Percentiles rank a stretch among this genome's conserved stretches.
Conservation (phyloP, 768 basidiomycete species). For the Boletellus ananas region DNA sequence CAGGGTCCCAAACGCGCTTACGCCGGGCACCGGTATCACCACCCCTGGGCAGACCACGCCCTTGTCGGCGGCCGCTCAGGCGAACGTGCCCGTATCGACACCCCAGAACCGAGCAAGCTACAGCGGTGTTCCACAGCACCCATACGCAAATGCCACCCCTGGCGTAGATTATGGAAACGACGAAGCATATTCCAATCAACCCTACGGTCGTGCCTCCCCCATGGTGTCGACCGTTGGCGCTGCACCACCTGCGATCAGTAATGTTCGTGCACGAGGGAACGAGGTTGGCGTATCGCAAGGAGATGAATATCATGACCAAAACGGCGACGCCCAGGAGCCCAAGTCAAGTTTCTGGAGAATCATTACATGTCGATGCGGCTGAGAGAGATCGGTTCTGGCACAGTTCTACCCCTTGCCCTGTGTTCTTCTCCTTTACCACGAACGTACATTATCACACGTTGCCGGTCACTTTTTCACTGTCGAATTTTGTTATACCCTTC, state of each 20-base stretch:
- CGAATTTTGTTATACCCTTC: slow-evolving; percentile 36
- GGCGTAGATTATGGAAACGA: slow-evolving; percentile 62
- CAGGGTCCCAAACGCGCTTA: slow-evolving; percentile 56
- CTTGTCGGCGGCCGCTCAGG: slow-evolving; percentile 71
- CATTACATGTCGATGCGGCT: slow-evolving; percentile 76
- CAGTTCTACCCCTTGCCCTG: slow-evolving; percentile 17
- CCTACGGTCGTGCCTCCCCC: slow-evolving; percentile 76
- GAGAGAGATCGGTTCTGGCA: slow-evolving; percentile 24
- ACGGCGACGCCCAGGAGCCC: slow-evolving; percentile 49
- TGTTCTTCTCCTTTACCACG: slow-evolving; percentile 21
- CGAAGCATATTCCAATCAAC: slow-evolving; percentile 55
- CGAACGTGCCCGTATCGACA: slow-evolving; percentile 63
- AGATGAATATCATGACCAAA: slow-evolving; percentile 55
- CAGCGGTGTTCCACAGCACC: slow-evolving; percentile 49
- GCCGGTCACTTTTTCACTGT: slow-evolving; percentile 36
- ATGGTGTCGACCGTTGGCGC: slow-evolving; percentile 72
- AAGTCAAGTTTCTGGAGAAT: slow-evolving; percentile 60
- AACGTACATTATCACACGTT: slow-evolving; percentile 27
- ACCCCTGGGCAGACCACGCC: slow-evolving; percentile 60
- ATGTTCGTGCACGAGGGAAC: slow-evolving; percentile 65
- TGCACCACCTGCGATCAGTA: slow-evolving; percentile 69
- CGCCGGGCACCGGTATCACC: slow-evolving; percentile 46
- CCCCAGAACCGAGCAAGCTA: slow-evolving; percentile 47
- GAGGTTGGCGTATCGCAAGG: slow-evolving; percentile 64
- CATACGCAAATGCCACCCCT: slow-evolving; percentile 61